Evolutionary conservation across 2,329 filamentous ascomycete species (phyloP).

Genomic region (Stagonosporopsis tanaceti): DNA sequence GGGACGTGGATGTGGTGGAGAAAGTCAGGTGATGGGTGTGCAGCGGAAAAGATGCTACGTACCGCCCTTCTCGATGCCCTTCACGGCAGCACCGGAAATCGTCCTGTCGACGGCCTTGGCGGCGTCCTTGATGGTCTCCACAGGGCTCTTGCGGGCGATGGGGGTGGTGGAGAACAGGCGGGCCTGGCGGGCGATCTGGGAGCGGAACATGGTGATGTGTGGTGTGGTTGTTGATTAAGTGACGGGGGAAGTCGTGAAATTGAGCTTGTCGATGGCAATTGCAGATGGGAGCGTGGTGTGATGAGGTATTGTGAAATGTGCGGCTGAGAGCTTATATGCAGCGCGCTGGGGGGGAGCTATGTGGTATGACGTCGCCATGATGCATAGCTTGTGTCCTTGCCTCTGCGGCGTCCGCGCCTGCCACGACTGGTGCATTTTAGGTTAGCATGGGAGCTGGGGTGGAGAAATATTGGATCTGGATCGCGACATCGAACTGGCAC

Average conservation of each 20-base stretch:
- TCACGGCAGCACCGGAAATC: constrained; percentile 64
- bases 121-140: constrained; percentile 65
- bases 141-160: constrained; percentile 58
- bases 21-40: neutral
- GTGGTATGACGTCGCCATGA: neutral
- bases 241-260: constrained; percentile 12
- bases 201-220: constrained; percentile 55
- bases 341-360: constrained; percentile 5
- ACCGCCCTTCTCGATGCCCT: constrained; percentile 70
- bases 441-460: constrained; percentile 4
- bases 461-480: constrained; percentile 18
- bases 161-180: constrained; percentile 64
- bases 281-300: constrained; percentile 14
- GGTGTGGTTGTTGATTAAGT: constrained; percentile 6
- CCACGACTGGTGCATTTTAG: neutral
- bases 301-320: neutral
- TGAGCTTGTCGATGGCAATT: constrained; percentile 7
- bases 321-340: constrained; percentile 17
- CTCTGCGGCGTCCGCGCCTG: too few relatives aligned
- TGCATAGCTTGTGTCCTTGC: constrained; percentile 1
- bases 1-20: neutral
- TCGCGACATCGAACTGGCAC: constrained; percentile 17
- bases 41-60: constrained; percentile 44
- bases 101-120: constrained; percentile 65
- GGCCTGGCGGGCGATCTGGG: constrained; percentile 53